These are phyloP conservation scores for Kwoniella newhampshirensis DNA, from an alignment of 768 basidiomycete species.

Conservation along the genomic window DNA sequence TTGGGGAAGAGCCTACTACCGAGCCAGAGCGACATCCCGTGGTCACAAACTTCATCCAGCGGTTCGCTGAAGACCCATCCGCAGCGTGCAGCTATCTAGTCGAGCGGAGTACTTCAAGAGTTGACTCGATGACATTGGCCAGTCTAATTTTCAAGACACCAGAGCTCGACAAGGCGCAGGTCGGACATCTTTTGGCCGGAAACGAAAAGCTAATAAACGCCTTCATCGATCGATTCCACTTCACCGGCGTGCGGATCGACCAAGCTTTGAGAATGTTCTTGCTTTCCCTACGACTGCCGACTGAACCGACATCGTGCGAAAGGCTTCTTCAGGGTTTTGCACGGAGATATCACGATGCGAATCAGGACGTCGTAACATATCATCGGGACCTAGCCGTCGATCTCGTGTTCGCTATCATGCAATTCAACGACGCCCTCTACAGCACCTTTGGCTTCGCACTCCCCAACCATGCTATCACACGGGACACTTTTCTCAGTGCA, in stretches of 20 bases:
- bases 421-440: conserved; percentile 85
- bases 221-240: conserved; percentile 84
- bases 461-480: conserved; percentile 57
- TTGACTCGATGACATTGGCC: conserved; percentile 73
- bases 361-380: conserved; percentile 71
- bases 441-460: conserved; percentile 48
- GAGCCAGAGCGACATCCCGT: conserved; percentile 59
- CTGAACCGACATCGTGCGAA: conserved; percentile 60
- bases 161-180: conserved; percentile 75
- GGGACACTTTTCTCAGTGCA: conserved; percentile 76
- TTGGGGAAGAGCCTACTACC: conserved; percentile 35
- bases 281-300: conserved; percentile 70
- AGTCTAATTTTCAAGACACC: conserved; percentile 71
- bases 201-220: conserved; percentile 75
- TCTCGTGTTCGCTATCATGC: conserved; percentile 53
- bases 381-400: conserved; percentile 55
- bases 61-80: conserved; percentile 78
- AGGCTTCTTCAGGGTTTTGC: conserved; percentile 80
- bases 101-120: conserved; percentile 60
- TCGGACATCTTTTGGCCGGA: conserved; percentile 76
- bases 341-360: conserved; percentile 85
- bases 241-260: conserved; percentile 78
- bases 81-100: conserved; percentile 72
- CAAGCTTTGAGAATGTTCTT: conserved; percentile 86
- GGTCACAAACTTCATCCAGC: conserved; percentile 70